Percentiles rank a stretch among this genome's conserved stretches.
phyloP scores from a whole-genome alignment of 202 grass and related monocot species.

The Miscanthus sacchariflorus region DNA sequence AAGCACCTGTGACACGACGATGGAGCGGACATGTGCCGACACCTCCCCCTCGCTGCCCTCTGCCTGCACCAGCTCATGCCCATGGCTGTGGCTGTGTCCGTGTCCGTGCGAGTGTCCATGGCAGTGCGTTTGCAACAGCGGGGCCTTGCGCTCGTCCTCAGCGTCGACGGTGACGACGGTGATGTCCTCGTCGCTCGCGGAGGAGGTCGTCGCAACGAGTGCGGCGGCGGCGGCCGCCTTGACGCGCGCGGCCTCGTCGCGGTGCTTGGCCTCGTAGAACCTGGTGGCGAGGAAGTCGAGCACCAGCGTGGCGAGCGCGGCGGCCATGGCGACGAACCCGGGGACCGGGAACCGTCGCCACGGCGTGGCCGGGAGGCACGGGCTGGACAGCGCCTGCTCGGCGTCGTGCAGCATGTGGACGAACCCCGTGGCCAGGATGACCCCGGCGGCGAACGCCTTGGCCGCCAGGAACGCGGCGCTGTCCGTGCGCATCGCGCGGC shows the following conservation, averaged over 20 bases:
- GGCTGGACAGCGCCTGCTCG: conserved; percentile 57
- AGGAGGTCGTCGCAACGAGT: conserved; percentile 2
- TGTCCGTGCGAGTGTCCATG: conserved; percentile 33
- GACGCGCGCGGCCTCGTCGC: conserved; percentile 47
- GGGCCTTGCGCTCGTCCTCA: conserved; percentile 41
- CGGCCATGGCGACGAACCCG: conserved; percentile 86
- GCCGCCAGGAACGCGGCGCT: conserved; percentile 57
- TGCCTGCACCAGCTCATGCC: conserved; percentile 24
- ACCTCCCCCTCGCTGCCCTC: conserved; percentile 47
- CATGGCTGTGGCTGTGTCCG: conserved; percentile 35
- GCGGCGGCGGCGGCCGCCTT: conserved; percentile 58
- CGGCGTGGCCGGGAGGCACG: conserved; percentile 66
- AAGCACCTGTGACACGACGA: conserved; percentile 88
- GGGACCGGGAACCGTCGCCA: conserved; percentile 82
- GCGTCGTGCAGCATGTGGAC: conserved; percentile 94
- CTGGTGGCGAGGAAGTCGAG: conserved; percentile 79
- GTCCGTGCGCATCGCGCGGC: conserved; percentile 64
- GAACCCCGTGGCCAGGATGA: conserved; percentile 90
- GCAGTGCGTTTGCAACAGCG: conserved; percentile 48
- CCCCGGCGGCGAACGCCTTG: conserved; percentile 87
- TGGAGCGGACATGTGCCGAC: conserved; percentile 67
- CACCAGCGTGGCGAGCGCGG: conserved; percentile 76
- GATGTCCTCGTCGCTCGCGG: conserved; percentile 52
- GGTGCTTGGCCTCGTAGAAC: conserved; percentile 85
- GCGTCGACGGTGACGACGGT: conserved; percentile 48